Evolutionary conservation across 257 asterid species (phyloP), one percentile per base, ranked within the genome.

Genomic region (Voacanga thouarsii): DNA sequence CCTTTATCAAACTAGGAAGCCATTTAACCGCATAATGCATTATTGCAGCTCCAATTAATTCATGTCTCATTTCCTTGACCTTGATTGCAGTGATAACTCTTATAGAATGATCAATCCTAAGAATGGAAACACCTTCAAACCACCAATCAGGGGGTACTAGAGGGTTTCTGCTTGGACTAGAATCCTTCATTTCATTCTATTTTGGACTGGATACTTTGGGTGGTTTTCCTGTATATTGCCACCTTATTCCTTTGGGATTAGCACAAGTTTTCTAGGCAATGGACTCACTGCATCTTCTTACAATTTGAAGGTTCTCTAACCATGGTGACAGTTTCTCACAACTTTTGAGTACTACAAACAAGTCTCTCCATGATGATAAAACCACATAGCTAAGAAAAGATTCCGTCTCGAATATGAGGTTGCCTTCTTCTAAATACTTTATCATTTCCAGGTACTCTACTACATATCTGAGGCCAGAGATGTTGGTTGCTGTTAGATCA

Each of bases 211-310:
- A 90, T 26, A 78, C 89, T n/a, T 91, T 86, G 0, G 79, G 80
- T 24, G 87, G 84, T 76, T 83, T 87, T 19, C 97, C 97, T 0
- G 99, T 92, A 55, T 92, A 92, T 18, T 91, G 99, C 99, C 99
- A 95, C 80, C 88, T 85, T 74, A 95, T 95, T 3, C 99, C 99
- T 75, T 93, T 95, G 0, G 99, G 99, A 72, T 95, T 95, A 3
- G 99, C 96, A 71, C 99, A 93, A 60, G 99, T 96, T 76, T 95
- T 95, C 99, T 97, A 95, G 0, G 99, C 99, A 21, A 95, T 95
- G 0, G 99, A 95, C 82, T 95, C 99, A 49, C 99, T 90, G 73
- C 97, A 95, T 74, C 98, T 84, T 30, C 99, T 71, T 7, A 95
- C 98, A 39, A 95, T 93, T 39, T 95, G 99, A 80, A 95, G 97